Evolutionary conservation across 202 grass and related monocot species (phyloP).

Genomic region (Panicum hallii): DNA sequence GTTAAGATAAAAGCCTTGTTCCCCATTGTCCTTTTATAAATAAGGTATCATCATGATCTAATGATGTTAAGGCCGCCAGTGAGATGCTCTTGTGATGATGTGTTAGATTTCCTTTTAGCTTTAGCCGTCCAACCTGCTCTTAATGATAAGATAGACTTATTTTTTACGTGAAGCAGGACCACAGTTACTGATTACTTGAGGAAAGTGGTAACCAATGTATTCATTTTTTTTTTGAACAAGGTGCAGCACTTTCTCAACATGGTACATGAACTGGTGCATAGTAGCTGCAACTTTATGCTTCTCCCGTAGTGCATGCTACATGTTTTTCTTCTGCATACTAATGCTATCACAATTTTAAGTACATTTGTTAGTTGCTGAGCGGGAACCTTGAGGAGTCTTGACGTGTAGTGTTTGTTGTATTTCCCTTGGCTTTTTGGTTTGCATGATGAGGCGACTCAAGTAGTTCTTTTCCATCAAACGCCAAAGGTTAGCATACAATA

Average conservation of each 20-base stretch:
- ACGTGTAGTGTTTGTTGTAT: slow-evolving; percentile 1
- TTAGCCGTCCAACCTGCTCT: slow-evolving; percentile 24
- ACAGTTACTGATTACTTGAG: slow-evolving; percentile 7
- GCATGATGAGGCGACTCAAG: slow-evolving; percentile 8
- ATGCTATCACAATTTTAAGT: slow-evolving; percentile 17
- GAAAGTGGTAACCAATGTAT: background rate
- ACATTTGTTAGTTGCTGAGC: slow-evolving; percentile 14
- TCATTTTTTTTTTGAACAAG: slow-evolving; percentile 11
- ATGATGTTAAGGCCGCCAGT: background rate
- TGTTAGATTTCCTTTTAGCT: slow-evolving; percentile 27
- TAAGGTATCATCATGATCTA: slow-evolving; percentile 20
- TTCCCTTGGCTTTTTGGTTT: slow-evolving; percentile 26
- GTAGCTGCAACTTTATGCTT: slow-evolving; percentile 10
- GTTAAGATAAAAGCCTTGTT: background rate
- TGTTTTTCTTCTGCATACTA: slow-evolving; percentile 18
- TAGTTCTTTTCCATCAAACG: slow-evolving; percentile 32
- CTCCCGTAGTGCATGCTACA: slow-evolving; percentile 14
- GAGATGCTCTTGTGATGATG: slow-evolving; percentile 22
- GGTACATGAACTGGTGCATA: slow-evolving; percentile 6
- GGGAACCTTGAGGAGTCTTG: slow-evolving; percentile 35
- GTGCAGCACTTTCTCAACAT: slow-evolving; percentile 26
- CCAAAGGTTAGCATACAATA: slow-evolving; percentile 45
- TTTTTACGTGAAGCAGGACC: slow-evolving; percentile 28
- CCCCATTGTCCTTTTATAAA: background rate
- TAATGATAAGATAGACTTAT: background rate